Percentiles rank a stretch among this genome's conserved stretches.
phyloP scores from a whole-genome alignment of 2,329 filamentous ascomycete species.

The Ceratocystis papillata region DNA sequence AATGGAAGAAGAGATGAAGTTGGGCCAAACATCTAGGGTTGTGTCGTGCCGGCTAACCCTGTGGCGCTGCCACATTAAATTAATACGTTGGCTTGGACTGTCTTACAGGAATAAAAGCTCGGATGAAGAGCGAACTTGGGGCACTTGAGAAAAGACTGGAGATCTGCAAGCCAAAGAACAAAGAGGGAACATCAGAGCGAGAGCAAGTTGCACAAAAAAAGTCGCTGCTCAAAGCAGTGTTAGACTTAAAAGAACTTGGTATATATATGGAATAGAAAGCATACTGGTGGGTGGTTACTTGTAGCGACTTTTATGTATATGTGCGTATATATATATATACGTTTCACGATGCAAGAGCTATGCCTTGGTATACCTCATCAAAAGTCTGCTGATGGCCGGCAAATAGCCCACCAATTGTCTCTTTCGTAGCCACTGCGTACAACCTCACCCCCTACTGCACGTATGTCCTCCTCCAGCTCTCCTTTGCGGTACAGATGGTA shows the following conservation, averaged over 20 bases:
- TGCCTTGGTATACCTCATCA: background rate
- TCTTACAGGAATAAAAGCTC: slow-evolving; percentile 8
- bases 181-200: background rate
- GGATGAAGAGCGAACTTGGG: background rate
- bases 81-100: background rate
- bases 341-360: background rate
- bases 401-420: slow-evolving; percentile 96
- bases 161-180: slow-evolving; percentile 1
- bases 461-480: slow-evolving; percentile 74
- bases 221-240: too few species aligned
- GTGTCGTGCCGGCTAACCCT: background rate
- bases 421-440: slow-evolving; percentile 81
- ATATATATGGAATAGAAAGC: too few species aligned
- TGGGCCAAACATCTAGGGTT: slow-evolving; percentile 3
- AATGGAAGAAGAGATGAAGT: slow-evolving; percentile 8
- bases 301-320: background rate
- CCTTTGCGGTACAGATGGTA: slow-evolving; percentile 86
- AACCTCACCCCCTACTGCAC: slow-evolving; percentile 61
- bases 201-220: background rate
- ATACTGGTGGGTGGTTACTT: too few species aligned
- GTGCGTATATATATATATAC: background rate
- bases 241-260: too few species aligned
- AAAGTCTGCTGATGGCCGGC: slow-evolving; percentile 27
- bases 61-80: slow-evolving; percentile 5
- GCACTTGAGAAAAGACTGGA: background rate